Evolutionary conservation across 805 yeast species (phyloP).

Genomic region (Barnettozyma pratensis): DNA sequence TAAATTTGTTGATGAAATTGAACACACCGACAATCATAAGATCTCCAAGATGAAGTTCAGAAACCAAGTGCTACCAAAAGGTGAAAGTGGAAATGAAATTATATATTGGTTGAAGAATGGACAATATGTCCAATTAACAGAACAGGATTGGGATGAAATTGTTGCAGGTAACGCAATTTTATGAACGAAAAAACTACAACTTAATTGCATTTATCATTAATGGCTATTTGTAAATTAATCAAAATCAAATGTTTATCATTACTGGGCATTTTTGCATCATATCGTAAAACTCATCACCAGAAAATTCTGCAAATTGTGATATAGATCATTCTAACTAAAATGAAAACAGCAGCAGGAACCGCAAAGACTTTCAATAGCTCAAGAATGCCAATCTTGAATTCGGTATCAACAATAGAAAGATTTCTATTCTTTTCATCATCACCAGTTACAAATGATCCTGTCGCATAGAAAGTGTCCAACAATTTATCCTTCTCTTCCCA

Average conservation of each 20-base stretch:
- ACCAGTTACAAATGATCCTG: conserved; percentile 42
- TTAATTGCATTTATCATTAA: too few relatives aligned
- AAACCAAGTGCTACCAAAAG: conserved; percentile 65
- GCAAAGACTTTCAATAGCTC: conserved; percentile 29
- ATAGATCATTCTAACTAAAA: conserved; percentile 16
- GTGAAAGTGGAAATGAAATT: conserved; percentile 50
- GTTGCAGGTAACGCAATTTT: conserved; percentile 16
- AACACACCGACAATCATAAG: conserved; percentile 77
- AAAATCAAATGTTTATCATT: too few relatives aligned
- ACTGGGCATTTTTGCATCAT: neutral
- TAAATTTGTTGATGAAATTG: conserved; percentile 58
- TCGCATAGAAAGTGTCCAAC: conserved; percentile 54
- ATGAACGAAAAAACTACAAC: neutral
- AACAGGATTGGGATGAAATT: conserved; percentile 48
- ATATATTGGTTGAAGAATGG: conserved; percentile 67
- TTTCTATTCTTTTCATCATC: conserved; percentile 12
- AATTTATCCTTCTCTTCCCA: conserved; percentile 80
- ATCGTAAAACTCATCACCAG: neutral
- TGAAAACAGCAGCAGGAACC: conserved; percentile 25
- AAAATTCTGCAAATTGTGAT: neutral
- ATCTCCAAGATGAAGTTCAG: conserved; percentile 65
- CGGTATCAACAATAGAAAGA: conserved; percentile 12
- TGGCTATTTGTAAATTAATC: too few relatives aligned
- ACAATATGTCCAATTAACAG: conserved; percentile 51
- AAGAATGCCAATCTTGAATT: conserved; percentile 17